Evolutionary conservation across 352 stramenopile genomes (phyloP), one percentile per base, ranked within the genome.

Genomic region (Thalassiosira livingstoniorum): DNA sequence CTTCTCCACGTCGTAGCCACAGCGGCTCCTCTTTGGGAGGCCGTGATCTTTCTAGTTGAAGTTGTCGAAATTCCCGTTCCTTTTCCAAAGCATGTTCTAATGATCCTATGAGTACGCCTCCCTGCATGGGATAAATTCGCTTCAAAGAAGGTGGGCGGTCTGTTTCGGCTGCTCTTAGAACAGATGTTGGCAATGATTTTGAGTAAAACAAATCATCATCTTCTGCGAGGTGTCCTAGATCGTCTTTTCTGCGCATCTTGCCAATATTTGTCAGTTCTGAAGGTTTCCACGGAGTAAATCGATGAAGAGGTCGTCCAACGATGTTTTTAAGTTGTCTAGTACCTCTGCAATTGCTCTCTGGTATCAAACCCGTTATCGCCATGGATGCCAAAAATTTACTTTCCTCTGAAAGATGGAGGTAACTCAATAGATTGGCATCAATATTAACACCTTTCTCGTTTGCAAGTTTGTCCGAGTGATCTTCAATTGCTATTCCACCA

Each of bases 11-110:
- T 18, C 90, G 66, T 11, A 93, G 53, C 90, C 90, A 94, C 4
- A 94, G 34, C 4, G 78, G 78, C 51, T 94, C 90, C 82, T 94
- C 90, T 63, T 92, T 93, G 0, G 87, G 66, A 42, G 90, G 90
- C 25, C 90, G 77, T 4, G 86, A 87, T 74, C 79, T 53, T 61
- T 86, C 81, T 66, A 75, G 25, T 29, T 68, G 66, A 15, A 74
- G 45, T 35, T 63, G 55, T 18, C n/a, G 32, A 21, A 42, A 35
- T 32, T 70, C 77, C 23, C 43, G 5, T n/a, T 60, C 67, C 35
- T 57, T 67, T 35, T 73, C 32, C 18, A 58, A 10, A 29, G 32
- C 35, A 42, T 25, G n/a, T 4, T 64, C 47, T 18, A 15, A 23
- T 37, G 39, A 11, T 47, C 39, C 55, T 31, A 21, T 18, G 71